Evolutionary conservation across 352 stramenopile species (phyloP).

Genomic region (Phytophthora vignae): DNA sequence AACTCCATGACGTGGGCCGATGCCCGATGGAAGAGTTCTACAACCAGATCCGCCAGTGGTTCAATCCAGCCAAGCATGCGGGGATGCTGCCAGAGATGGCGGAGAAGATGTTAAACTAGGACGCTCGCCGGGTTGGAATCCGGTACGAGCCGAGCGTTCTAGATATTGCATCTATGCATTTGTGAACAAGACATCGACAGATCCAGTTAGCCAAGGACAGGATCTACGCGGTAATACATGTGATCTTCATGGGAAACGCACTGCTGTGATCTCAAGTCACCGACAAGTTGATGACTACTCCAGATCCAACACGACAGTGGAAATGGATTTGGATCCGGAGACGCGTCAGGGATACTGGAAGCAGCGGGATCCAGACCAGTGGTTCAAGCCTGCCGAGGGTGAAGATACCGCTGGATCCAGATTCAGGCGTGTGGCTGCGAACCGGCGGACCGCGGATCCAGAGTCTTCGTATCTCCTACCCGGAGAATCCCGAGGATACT

Average conservation of each 20-base stretch:
- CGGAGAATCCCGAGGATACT: not conserved
- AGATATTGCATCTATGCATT: too few species aligned
- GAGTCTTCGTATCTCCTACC: not conserved
- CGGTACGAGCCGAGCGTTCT: too few species aligned
- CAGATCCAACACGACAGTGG: not conserved
- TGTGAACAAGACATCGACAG: too few species aligned
- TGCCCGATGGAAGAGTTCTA: too few species aligned
- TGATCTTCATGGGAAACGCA: not conserved
- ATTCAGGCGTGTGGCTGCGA: not conserved
- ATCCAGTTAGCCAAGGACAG: too few species aligned
- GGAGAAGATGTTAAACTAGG: too few species aligned
- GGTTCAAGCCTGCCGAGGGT: not conserved
- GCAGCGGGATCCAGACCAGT: constrained; percentile 3
- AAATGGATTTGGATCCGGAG: not conserved
- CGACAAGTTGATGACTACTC: not conserved
- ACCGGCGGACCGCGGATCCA: not conserved
- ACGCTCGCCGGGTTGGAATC: too few species aligned
- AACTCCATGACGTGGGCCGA: too few species aligned
- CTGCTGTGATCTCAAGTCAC: not conserved
- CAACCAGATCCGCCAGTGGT: too few species aligned
- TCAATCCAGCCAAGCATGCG: too few species aligned
- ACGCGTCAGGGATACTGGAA: constrained; percentile 30
- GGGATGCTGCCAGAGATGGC: too few species aligned
- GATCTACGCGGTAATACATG: too few species aligned
- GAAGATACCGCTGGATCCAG: not conserved